These are phyloP conservation scores for Venturia effusa DNA, from an alignment of 2,329 filamentous ascomycete genomes.

Conservation along the genomic window DNA sequence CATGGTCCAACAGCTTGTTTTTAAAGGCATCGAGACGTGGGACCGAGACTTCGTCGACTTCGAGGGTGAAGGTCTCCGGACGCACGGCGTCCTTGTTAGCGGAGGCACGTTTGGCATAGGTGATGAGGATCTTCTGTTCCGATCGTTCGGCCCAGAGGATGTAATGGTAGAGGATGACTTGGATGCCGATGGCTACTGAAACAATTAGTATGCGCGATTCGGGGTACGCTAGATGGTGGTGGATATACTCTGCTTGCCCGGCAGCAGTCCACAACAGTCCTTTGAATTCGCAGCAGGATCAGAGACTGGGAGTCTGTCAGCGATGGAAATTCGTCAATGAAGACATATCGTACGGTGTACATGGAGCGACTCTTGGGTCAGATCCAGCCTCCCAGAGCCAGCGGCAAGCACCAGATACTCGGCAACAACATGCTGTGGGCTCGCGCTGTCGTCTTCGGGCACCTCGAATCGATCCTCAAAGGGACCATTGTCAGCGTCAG, in stretches of 20 bases:
- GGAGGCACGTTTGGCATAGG: constrained; percentile 54
- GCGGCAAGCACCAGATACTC: not conserved
- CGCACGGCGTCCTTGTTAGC: constrained; percentile 46
- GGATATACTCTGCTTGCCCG: not conserved
- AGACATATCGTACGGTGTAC: not conserved
- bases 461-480: not conserved
- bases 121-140: constrained; percentile 51
- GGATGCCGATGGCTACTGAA: not conserved
- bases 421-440: not conserved
- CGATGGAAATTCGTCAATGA: no score
- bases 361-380: constrained; percentile 2
- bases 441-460: not conserved
- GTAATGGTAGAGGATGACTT: constrained; percentile 63
- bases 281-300: not conserved
- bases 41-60: constrained; percentile 41
- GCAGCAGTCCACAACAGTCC: not conserved
- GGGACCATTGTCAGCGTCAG: not conserved
- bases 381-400: not conserved
- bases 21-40: constrained; percentile 50
- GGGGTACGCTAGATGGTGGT: not conserved
- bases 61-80: constrained; percentile 51
- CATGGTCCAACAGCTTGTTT: constrained; percentile 50
- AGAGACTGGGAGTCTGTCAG: not conserved
- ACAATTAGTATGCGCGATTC: not conserved
- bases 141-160: constrained; percentile 67